Evolutionary conservation across 768 basidiomycete genomes (phyloP), one percentile per base, ranked within the genome.

Genomic region (Crassisporium funariophilum): DNA sequence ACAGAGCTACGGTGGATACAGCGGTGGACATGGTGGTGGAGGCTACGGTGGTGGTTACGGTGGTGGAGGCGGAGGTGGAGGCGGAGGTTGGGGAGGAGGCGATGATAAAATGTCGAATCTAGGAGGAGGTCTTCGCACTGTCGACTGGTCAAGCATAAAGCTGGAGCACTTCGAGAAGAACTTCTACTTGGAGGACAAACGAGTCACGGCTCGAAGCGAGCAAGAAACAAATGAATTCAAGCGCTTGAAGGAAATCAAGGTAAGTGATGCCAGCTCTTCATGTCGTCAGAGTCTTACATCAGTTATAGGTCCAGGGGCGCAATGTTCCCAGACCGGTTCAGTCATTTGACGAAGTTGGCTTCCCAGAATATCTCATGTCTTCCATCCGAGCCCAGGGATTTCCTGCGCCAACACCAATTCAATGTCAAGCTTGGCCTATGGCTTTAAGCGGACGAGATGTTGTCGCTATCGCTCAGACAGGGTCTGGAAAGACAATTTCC

Each of bases 401-500:
- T 72, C 68, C 83, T 21, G 65, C 78, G 1, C 97, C 97, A 0
- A 94, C 95, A 5, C 86, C 97, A 39, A 98, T 99, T 61, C 97
- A 99, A 64, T 97, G 95, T 62, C 97, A 99, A 66, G 89, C 95
- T 13, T 99, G 97, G 97, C 97, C 97, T 0, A 98, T 98, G 94
- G 95, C 97, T 3, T 75, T 98, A 21, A 91, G 81, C 39, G 95
- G 95, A 44, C 80, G 92, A 50, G 95, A 99, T 69, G 79, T 98
- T 29, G 89, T 95, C 35, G 97, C 95, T 45, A 92, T 99, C 58
- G 95, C 97, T 27, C 95, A 98, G 69, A 99, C 97, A 7, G 97
- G 97, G 46, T 95, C 91, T 67, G 97, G 97, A 47, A 99, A 99
- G 75, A 99, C 97, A 5, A 98, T 99, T 46, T 84, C 95, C 8